These are phyloP conservation scores for Fusarium sp. DNA, from an alignment of 2,329 filamentous ascomycete genomes.

Conservation along the genomic window DNA sequence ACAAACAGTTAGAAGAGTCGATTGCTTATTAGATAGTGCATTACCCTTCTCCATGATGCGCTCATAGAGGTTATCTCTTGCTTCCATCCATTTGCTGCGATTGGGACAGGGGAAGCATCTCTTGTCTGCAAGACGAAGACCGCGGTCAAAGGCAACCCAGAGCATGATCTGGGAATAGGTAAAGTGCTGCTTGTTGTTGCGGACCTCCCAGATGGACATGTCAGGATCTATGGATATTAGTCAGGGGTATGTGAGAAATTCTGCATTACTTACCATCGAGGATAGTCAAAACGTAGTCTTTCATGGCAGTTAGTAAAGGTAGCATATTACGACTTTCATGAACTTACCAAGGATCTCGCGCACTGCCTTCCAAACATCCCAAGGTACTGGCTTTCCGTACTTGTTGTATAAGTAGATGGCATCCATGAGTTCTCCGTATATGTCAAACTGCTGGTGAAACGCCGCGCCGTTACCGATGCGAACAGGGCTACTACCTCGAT, in stretches of 20 bases:
- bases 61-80: slow-evolving; percentile 77
- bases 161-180: slow-evolving; percentile 87
- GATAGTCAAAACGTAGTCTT: slow-evolving; percentile 77
- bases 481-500: slow-evolving; percentile 77
- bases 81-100: slow-evolving; percentile 72
- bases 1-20: slow-evolving; percentile 22
- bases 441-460: slow-evolving; percentile 82
- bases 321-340: rapidly evolving
- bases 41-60: slow-evolving; percentile 79
- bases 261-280: slow-evolving; percentile 61
- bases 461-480: slow-evolving; percentile 83
- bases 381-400: slow-evolving; percentile 80
- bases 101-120: slow-evolving; percentile 81
- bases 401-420: slow-evolving; percentile 84
- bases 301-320: neutral
- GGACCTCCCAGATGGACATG: slow-evolving; percentile 88
- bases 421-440: slow-evolving; percentile 84
- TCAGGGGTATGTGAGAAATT: rapidly evolving
- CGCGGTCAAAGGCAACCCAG: slow-evolving; percentile 84
- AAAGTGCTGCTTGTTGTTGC: slow-evolving; percentile 81
- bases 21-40: neutral
- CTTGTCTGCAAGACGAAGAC: slow-evolving; percentile 79
- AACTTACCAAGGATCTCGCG: slow-evolving; percentile 71
- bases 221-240: slow-evolving; percentile 66
- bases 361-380: slow-evolving; percentile 80